Evolutionary conservation across 2,329 filamentous ascomycete genomes (phyloP), one percentile per base, ranked within the genome.

Genomic region (Fusarium zealandicum): DNA sequence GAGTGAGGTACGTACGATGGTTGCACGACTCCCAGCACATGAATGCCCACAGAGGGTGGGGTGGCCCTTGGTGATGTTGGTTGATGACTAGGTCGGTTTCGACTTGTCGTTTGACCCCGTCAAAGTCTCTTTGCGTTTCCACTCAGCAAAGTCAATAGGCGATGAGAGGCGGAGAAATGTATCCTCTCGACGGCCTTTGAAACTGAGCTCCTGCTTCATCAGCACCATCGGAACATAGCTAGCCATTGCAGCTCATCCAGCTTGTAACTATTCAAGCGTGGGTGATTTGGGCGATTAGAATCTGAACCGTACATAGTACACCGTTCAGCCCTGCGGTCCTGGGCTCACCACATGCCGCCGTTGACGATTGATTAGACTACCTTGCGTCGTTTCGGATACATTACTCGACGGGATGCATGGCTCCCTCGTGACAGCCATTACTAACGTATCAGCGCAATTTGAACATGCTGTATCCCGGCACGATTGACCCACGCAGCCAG

Each of bases 261-360:
- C 22, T 25, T 25, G 22, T 5, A 25, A 9, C 8, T 7, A 5
- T 25, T 25, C 7, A 13, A 38, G 33, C 22, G 14, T 22, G 27
- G 16, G 25, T 17, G 25, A 18, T 31, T 36, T 22, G 27, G 16
- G 25, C 18, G 25, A 18, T 31, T 36, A n/a, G 17, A 33, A 40
- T 38, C n/a, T 16, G 35, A 38, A 40, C 16, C 25, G 39, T 25
- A 38, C 25, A n/a, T n/a, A n/a, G n/a, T n/a, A n/a, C n/a, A n/a
- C 28, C 38, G 41, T 56, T 62, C 58, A 62, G 59, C 59, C 59
- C 50, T 62, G 59, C 62, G 37, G 48, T 42, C 31, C 20, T 9
- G 22, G 36, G 39, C 32, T 33, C 20, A 41, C 43, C 41, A 28
- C 57, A 43, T 45, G 54, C 14, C 54, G 40, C 57, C 53, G 43